These are phyloP conservation scores for Paspalum vaginatum DNA, from an alignment of 176 grass and related monocot species.

Conservation along the genomic window DNA sequence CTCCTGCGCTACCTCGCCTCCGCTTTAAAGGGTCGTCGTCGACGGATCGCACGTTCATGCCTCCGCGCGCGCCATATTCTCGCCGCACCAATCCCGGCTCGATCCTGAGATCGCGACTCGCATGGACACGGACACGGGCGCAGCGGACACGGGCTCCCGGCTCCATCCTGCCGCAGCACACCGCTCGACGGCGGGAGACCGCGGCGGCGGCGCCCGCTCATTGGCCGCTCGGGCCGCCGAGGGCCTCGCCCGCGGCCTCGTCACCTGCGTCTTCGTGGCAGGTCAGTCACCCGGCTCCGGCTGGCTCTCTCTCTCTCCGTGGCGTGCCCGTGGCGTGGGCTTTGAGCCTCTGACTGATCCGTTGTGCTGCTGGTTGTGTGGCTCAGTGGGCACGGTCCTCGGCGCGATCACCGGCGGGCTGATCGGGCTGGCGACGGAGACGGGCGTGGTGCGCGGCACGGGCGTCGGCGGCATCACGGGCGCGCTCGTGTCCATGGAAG, in stretches of 20 bases:
- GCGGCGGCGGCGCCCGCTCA: constrained; percentile 6
- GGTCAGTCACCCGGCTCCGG: constrained; percentile 18
- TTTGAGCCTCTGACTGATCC: background rate
- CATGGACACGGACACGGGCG: constrained; percentile 7
- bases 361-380: constrained; percentile 31
- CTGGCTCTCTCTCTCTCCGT: too few relatives aligned
- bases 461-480: constrained; percentile 57
- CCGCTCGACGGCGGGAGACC: background rate
- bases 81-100: background rate
- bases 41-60: background rate
- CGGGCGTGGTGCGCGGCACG: constrained; percentile 57
- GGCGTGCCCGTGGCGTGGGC: too few relatives aligned
- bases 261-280: constrained; percentile 61
- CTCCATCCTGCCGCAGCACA: background rate
- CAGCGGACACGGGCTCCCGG: background rate
- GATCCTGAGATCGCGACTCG: too few relatives aligned
- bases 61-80: background rate
- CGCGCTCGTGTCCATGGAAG: constrained; percentile 65
- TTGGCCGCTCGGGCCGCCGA: constrained; percentile 39
- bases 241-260: constrained; percentile 44
- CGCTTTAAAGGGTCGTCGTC: background rate
- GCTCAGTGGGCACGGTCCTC: constrained; percentile 51
- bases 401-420: constrained; percentile 67
- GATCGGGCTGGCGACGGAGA: constrained; percentile 68
- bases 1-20: background rate